Conservation (phyloP, 306 rosid species). For the Gastrolobium villosum region DNA sequence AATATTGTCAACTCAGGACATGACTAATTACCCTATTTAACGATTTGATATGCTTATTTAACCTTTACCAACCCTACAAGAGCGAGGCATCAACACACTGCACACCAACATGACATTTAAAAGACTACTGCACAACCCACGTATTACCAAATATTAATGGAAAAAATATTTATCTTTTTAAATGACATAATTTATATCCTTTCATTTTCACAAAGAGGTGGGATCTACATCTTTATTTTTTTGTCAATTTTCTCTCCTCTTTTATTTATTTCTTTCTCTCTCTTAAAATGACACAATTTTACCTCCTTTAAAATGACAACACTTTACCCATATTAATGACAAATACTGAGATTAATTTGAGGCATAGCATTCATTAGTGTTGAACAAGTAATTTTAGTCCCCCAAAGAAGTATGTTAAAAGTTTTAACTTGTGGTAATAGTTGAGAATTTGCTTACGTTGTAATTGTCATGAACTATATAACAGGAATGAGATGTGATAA, state of each 20-base stretch:
- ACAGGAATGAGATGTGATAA: background rate
- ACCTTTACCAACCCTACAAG: slow-evolving; percentile 36
- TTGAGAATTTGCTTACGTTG: background rate
- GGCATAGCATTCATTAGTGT: background rate
- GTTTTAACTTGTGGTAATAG: background rate
- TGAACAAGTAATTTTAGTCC: background rate
- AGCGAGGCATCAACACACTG: slow-evolving; percentile 14
- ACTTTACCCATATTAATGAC: background rate
- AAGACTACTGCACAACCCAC: slow-evolving; percentile 4
- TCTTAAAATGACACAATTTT: no score
- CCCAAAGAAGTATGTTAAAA: background rate
- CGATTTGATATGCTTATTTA: slow-evolving; percentile 44
- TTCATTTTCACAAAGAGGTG: no score
- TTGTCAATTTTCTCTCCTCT: no score
- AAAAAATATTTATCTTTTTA: no score
- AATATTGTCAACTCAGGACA: slow-evolving; percentile 37
- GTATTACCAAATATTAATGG: background rate
- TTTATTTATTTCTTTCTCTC: no score
- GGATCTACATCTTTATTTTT: no score
- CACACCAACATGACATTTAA: slow-evolving; percentile 7
- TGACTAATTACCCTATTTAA: slow-evolving; percentile 40
- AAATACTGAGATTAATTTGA: background rate
- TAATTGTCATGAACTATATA: background rate
- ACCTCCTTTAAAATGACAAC: no score
- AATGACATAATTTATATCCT: no score